Evolutionary conservation across 768 basidiomycete genomes (phyloP), one percentile per base, ranked within the genome.

Genomic region (Auricularia heimuer): DNA sequence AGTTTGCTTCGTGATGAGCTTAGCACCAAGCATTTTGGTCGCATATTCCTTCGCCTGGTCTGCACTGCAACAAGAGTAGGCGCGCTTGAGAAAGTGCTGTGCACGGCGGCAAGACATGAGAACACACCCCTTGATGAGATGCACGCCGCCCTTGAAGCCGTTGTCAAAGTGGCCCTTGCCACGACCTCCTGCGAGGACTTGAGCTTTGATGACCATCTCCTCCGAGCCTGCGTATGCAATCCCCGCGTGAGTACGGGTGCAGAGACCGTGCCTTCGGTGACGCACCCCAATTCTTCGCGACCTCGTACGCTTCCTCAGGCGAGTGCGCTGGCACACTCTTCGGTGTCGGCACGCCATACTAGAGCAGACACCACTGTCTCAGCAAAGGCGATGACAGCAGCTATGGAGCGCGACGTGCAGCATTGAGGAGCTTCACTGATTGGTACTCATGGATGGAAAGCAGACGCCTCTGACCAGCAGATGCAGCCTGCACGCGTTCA

Each of bases 391-490:
- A 21, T 33, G 24, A 36, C 37, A 29, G 39, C 39, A 18, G 51
- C 8, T 54, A 35, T 45, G 33, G 62, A 63, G 3, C 29, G 24
- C 10, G 34, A 72, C 81, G 71, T 73, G 98, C 96, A 68, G 93
- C 88, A 79, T 98, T 97, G 70, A 99, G 84, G 58, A 99, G 82
- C 68, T 88, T 87, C 76, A 98, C 90, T 54, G 94, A 96, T 77
- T 98, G 95, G 79, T 97, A 92, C 79, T 99, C 97, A 78, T 99
- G 97, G 71, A 99, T 94, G 33, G 94, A 96, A 71, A 98, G 85
- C 75, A 86, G 90, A 68, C 94, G 91, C 79, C 82, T 90, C 83
- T 95, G 94, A 73, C 87, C 84, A 71, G 85, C 84, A 83, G 85
- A 86, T 70, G 80, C 83, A 75, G 80, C 77, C 89, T 90, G 71